A percentile compares a stretch with the other conserved stretches of the same genome.
Conservation (phyloP, 73 alveolate genomes). For the Symbiodinium pilosum region DNA sequence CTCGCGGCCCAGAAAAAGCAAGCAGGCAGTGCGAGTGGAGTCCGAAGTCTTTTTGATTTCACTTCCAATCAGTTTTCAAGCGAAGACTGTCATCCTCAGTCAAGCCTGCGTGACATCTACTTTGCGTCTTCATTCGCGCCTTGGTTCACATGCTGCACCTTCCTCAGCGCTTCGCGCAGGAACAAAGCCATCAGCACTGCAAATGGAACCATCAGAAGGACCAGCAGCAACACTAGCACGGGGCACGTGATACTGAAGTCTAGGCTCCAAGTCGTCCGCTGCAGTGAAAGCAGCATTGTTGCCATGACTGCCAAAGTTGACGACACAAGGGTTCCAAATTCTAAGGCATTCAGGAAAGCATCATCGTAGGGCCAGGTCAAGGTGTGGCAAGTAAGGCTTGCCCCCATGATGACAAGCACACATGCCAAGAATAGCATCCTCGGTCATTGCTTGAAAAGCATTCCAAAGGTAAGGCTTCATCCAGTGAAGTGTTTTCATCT, state of each 20-base stretch:
- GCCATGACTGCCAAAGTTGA: background rate
- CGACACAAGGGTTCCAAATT: background rate
- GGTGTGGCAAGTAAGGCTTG: background rate
- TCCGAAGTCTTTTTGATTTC: too few relatives aligned
- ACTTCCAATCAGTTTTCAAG: too few relatives aligned
- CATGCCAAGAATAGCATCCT: conserved; percentile 17
- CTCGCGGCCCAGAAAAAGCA: too few relatives aligned
- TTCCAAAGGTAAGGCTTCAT: too few relatives aligned
- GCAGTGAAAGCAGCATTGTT: background rate
- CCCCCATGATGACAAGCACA: conserved; percentile 6
- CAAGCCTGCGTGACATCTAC: too few relatives aligned
- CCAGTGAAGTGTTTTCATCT: too few relatives aligned
- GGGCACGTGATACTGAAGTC: background rate
- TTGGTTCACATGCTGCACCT: background rate
- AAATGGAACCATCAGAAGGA: background rate
- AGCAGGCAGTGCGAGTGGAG: too few relatives aligned
- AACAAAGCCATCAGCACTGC: background rate
- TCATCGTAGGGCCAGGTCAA: background rate
- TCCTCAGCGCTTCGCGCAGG: background rate
- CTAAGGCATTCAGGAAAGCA: background rate
- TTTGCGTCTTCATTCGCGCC: too few relatives aligned
- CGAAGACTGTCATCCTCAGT: too few relatives aligned
- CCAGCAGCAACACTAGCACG: background rate
- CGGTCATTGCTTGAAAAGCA: too few relatives aligned
- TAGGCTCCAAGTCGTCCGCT: background rate